Evolutionary conservation across 345 rosid species (phyloP).

Genomic region (Eucalyptus marginata): DNA sequence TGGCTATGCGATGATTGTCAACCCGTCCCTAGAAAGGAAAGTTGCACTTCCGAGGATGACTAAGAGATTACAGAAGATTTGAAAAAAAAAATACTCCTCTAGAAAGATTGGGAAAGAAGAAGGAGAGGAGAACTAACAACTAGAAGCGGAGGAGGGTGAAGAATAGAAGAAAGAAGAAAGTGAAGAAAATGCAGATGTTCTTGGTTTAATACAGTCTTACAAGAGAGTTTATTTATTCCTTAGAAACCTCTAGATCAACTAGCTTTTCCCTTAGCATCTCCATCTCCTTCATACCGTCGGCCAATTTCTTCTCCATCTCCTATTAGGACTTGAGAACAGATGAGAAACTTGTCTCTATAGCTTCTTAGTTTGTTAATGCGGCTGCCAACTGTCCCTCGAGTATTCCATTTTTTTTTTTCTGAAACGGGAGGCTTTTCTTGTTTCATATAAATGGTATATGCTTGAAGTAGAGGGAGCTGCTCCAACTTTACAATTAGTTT

Average conservation of each 20-base stretch:
- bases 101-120: too few relatives aligned
- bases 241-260: constrained; percentile 51
- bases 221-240: constrained; percentile 57
- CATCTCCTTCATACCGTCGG: constrained; percentile 52
- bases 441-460: constrained; percentile 55
- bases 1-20: neutral
- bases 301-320: constrained; percentile 66
- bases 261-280: constrained; percentile 88
- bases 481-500: constrained; percentile 31
- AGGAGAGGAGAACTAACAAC: too few relatives aligned
- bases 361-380: constrained; percentile 54
- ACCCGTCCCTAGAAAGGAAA: neutral
- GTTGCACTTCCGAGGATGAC: neutral
- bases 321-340: constrained; percentile 57
- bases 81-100: neutral
- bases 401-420: constrained; percentile 36
- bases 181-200: neutral
- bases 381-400: constrained; percentile 65
- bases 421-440: constrained; percentile 52
- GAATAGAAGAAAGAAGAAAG: too few relatives aligned
- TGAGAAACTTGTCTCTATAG: constrained; percentile 53
- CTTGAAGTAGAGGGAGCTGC: constrained; percentile 33
- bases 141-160: neutral
- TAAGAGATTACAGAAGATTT: too few relatives aligned
- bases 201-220: too few relatives aligned